Conservation (phyloP, 305 asterid genomes). For the Rubia peregrina region DNA sequence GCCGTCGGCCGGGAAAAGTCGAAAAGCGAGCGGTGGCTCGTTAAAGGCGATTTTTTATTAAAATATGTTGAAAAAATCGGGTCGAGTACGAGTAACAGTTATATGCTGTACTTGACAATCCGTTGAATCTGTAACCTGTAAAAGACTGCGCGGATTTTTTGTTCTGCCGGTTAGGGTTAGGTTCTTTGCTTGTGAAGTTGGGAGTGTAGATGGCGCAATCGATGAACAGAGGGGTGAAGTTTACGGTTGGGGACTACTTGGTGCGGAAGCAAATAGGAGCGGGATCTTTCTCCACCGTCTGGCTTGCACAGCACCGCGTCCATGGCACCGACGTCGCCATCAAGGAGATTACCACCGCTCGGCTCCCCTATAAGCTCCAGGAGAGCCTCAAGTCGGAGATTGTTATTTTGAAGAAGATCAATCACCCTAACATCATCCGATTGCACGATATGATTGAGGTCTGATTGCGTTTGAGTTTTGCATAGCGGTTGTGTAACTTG, state of each 20-base stretch:
- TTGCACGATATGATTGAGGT: conserved; percentile 93
- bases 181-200: neutral
- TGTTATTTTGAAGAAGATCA: conserved; percentile 59
- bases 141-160: conserved; percentile 3
- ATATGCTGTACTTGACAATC: neutral
- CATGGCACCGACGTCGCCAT: conserved; percentile 79
- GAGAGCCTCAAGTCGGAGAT: conserved; percentile 80
- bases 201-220: conserved; percentile 45
- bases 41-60: neutral
- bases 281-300: conserved; percentile 85
- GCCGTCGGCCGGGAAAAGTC: neutral
- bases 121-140: conserved; percentile 6
- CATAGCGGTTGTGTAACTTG: neutral
- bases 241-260: conserved; percentile 63
- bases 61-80: too few relatives aligned
- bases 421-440: conserved; percentile 85
- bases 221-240: conserved; percentile 38
- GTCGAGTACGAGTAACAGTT: neutral
- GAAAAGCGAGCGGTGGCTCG: neutral
- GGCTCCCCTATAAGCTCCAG: conserved; percentile 54
- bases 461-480: neutral
- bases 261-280: conserved; percentile 54
- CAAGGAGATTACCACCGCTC: conserved; percentile 57
- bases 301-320: conserved; percentile 79
- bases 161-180: conserved; percentile 9